These are phyloP conservation scores for Naganishia antarctica DNA, from an alignment of 768 basidiomycete genomes.

Conservation along the genomic window DNA sequence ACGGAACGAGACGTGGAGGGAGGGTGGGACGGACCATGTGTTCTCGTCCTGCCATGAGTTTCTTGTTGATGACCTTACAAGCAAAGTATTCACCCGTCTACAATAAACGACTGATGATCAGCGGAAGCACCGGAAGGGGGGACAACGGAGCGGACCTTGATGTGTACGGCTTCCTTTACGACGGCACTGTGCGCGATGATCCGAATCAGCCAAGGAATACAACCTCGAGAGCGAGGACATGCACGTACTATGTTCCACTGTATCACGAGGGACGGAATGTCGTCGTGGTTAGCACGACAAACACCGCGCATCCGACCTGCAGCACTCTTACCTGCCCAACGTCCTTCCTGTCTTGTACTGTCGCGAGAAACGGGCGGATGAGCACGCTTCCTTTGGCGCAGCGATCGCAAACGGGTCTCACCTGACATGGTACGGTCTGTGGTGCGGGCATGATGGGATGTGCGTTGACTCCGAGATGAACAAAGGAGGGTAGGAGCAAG, in stretches of 20 bases:
- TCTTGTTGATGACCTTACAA: conserved; percentile 99
- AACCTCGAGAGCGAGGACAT: not conserved
- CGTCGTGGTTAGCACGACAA: conserved; percentile 6
- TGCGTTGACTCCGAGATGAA: too few species aligned
- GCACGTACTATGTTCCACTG: conserved; percentile 74
- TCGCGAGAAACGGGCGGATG: not conserved
- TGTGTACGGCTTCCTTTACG: conserved; percentile 74
- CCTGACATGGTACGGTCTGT: conserved; percentile 50
- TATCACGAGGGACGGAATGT: conserved; percentile 56
- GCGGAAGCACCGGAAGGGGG: not conserved
- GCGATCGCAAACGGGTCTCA: conserved; percentile 18
- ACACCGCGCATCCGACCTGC: too few species aligned
- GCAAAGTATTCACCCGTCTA: conserved; percentile 88
- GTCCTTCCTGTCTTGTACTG: conserved; percentile 49
- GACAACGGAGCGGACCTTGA: conserved; percentile 53
- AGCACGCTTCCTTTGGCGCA: conserved; percentile 38
- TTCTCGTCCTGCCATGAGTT: conserved; percentile 94
- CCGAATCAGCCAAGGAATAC: not conserved
- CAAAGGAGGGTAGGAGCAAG: too few species aligned
- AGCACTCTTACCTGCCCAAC: conserved; percentile 43
- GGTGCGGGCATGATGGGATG: conserved; percentile 22
- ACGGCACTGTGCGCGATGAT: conserved; percentile 38
- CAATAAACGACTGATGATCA: not conserved
- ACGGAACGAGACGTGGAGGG: not conserved
- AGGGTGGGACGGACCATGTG: conserved; percentile 68